These are phyloP conservation scores for Pulicaria dysenterica DNA, from an alignment of 129 eudicot genomes.

Conservation along the genomic window DNA sequence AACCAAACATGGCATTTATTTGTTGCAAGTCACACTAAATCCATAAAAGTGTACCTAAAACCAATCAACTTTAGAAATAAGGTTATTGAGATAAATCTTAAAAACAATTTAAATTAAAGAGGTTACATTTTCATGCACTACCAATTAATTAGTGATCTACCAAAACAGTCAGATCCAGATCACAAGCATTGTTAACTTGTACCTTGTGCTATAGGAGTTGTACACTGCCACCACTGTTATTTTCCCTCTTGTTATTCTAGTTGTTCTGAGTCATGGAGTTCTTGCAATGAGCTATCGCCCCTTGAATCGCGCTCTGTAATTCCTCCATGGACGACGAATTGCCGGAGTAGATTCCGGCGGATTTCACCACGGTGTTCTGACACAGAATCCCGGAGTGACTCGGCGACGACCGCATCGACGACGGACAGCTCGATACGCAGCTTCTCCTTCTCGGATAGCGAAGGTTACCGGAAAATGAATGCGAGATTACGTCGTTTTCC, in stretches of 20 bases:
- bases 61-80: neutral
- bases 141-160: constrained; percentile 24
- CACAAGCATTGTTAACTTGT: constrained; percentile 31
- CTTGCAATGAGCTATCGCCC: constrained; percentile 93
- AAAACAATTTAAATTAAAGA: constrained; percentile 15
- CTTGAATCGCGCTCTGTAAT: constrained; percentile 87
- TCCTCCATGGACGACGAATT: constrained; percentile 77
- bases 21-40: neutral
- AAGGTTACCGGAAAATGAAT: constrained; percentile 73
- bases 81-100: constrained; percentile 28
- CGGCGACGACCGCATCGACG: constrained; percentile 90
- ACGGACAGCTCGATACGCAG: constrained; percentile 75
- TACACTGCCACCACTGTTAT: neutral
- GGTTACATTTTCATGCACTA: constrained; percentile 36
- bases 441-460: constrained; percentile 56
- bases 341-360: constrained; percentile 21
- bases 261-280: constrained; percentile 61
- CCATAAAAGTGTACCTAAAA: neutral
- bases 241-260: neutral
- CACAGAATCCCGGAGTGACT: constrained; percentile 60
- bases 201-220: constrained; percentile 30
- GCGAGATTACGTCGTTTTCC: constrained; percentile 21
- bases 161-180: constrained; percentile 35
- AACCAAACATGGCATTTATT: neutral
- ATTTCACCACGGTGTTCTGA: constrained; percentile 29